phyloP scores from a whole-genome alignment of 495 filamentous ascomycete species.

The Aspergillus sparsus region DNA sequence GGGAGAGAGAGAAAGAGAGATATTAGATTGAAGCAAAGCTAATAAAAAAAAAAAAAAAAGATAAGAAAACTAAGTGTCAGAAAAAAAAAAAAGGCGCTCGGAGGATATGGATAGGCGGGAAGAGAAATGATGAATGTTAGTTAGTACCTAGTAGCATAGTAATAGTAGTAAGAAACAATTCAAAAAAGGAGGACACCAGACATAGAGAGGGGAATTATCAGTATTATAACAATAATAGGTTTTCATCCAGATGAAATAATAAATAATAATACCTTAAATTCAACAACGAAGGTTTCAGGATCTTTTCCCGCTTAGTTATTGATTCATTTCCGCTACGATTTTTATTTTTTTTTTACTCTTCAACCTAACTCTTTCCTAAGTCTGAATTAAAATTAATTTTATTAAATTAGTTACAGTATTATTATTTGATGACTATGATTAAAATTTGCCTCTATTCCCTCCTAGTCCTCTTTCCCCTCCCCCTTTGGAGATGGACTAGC shows the following conservation, averaged over 20 bases:
- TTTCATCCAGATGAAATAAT: neutral
- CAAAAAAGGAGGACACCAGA: constrained; percentile 10
- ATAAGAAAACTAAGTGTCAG: constrained; percentile 11
- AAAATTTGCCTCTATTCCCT: neutral
- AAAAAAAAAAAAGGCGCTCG: constrained; percentile 10
- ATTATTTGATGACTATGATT: neutral
- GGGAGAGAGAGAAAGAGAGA: neutral
- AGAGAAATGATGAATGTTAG: constrained; percentile 4
- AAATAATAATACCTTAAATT: neutral
- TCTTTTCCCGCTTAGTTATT: constrained; percentile 10
- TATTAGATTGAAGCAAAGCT: constrained; percentile 6
- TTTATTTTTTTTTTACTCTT: constrained; percentile 20
- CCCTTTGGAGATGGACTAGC: neutral
- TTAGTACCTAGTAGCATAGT: neutral
- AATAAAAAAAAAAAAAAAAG: constrained; percentile 15
- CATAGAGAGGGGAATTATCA: constrained; percentile 24
- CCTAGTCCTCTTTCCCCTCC: neutral
- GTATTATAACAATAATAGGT: constrained; percentile 25
- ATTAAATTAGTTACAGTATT: constrained; percentile 7
- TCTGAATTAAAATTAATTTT: constrained; percentile 11
- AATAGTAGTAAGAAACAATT: constrained; percentile 13
- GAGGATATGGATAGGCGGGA: constrained; percentile 8
- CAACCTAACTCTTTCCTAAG: neutral
- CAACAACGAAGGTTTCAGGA: constrained; percentile 12
- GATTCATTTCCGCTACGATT: constrained; percentile 26